Conservation (phyloP, 768 basidiomycete genomes). For the Trametes maxima region DNA sequence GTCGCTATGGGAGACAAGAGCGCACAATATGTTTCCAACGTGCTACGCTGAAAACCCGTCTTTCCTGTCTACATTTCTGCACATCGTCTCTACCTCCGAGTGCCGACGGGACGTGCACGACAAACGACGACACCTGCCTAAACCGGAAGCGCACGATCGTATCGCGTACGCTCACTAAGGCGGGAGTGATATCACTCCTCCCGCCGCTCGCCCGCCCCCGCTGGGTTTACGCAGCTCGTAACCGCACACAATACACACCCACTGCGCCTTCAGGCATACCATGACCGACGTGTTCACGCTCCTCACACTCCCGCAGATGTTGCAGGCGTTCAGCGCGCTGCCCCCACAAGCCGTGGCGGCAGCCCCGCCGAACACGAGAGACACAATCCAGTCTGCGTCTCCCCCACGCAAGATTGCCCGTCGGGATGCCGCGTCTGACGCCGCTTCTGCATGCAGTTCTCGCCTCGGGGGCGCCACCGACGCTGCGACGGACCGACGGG, state of each 20-base stretch:
- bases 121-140: conserved; percentile 9
- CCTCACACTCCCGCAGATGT: conserved; percentile 27
- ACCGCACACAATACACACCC: too few relatives aligned
- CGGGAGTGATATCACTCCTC: conserved; percentile 9
- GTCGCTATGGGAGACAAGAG: too few relatives aligned
- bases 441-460: conserved; percentile 63
- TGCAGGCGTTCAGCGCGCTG: conserved; percentile 28
- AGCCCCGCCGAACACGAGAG: conserved; percentile 27
- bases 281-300: conserved; percentile 31
- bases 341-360: conserved; percentile 14
- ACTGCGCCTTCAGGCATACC: too few relatives aligned
- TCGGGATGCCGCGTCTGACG: conserved; percentile 66
- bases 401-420: conserved; percentile 71
- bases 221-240: too few relatives aligned
- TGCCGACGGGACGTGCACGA: not conserved
- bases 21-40: too few relatives aligned
- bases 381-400: conserved; percentile 47
- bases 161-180: not conserved
- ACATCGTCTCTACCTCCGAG: too few relatives aligned
- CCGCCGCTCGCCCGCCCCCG: not conserved
- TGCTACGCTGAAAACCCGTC: too few relatives aligned
- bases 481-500: conserved; percentile 24
- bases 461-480: conserved; percentile 27
- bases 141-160: conserved; percentile 10
- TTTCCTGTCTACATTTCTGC: too few relatives aligned